Evolutionary conservation across 2,329 filamentous ascomycete genomes (phyloP).

Genomic region (Gaeumannomyces tritici): DNA sequence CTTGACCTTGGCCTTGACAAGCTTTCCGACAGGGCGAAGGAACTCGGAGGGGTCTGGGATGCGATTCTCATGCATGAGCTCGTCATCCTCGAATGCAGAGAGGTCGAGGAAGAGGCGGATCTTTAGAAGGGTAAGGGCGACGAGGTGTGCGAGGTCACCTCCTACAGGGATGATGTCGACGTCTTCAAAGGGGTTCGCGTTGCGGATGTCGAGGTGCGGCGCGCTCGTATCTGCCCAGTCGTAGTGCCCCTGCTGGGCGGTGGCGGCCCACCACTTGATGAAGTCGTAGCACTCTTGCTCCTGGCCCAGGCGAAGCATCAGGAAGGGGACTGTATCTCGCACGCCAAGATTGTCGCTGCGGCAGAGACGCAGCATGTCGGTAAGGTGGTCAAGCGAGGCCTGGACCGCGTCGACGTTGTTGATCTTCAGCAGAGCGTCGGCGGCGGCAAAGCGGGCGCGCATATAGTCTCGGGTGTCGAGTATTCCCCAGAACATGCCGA

Average conservation of each 20-base stretch:
- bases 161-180: constrained; percentile 3
- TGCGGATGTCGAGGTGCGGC: constrained; percentile 23
- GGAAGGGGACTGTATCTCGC: constrained; percentile 8
- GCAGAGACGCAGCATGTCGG: constrained; percentile 8
- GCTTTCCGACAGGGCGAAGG: not conserved
- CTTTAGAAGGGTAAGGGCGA: constrained; percentile 7
- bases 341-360: constrained; percentile 7
- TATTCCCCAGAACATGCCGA: constrained; percentile 24
- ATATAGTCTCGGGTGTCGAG: constrained; percentile 25
- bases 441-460: constrained; percentile 17
- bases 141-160: not conserved
- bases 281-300: constrained; percentile 33
- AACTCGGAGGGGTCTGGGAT: not conserved
- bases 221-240: constrained; percentile 22
- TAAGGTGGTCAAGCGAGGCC: constrained; percentile 1
- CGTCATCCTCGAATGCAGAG: not conserved
- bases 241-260: constrained; percentile 16
- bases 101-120: constrained; percentile 6
- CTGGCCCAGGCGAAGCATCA: constrained; percentile 19
- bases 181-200: constrained; percentile 30
- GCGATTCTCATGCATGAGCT: not conserved
- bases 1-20: not conserved
- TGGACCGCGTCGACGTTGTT: constrained; percentile 11
- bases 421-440: constrained; percentile 18
- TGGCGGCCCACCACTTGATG: constrained; percentile 32